Evolutionary conservation across 2,329 filamentous ascomycete genomes (phyloP), one percentile per base, ranked within the genome.

Genomic region (Dothidotthia symphoricarpi): DNA sequence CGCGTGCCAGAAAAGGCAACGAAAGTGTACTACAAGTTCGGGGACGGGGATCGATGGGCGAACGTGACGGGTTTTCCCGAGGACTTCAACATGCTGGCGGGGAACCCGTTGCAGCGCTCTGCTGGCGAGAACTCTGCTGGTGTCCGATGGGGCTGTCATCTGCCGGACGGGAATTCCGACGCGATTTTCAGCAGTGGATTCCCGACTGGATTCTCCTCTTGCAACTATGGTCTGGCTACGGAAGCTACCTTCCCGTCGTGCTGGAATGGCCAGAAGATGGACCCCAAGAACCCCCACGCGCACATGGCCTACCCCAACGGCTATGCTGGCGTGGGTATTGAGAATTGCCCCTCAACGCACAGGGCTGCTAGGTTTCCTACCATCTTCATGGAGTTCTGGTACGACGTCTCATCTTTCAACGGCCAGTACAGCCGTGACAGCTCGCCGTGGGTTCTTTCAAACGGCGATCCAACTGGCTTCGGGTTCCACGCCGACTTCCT

Each of bases 311-410:
- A 72, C 36, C 63, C 64, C 10, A 57, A 44, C 22, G 48, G 37
- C 14, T 36, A 27, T 22, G 28, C 35, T 13, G 59, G 62, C 22
- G 39, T 50, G 8, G 62, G 59, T 16, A 40, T 62, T 24, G 63
- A 64, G 30, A 58, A 59, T 31, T 67, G 64, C 43, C 64, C 64
- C 17, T 42, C 41, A 1, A 58, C 53, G 15, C 57, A 61, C 41
- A 52, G 58, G 17, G 51, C 45, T 19, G 59, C 60, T 13, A 55
- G 62, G 9, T 64, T 68, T 48, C 65, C 65, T 9, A 57, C 55
- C 25, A 62, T 68, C 36, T 67, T 68, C 48, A 60, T 67, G 14
- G 65, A 68, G 44, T 67, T 66, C 42, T 67, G 64, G 64, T 68
- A 64, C 34, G 63, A 67, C 36, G 45, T 64, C 30, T 55, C 54